Percentiles rank a stretch among this genome's conserved stretches.
Evolutionary conservation across 1,284 basidiomycete species (phyloP).

Genomic region (Sanghuangporus sanghuang): DNA sequence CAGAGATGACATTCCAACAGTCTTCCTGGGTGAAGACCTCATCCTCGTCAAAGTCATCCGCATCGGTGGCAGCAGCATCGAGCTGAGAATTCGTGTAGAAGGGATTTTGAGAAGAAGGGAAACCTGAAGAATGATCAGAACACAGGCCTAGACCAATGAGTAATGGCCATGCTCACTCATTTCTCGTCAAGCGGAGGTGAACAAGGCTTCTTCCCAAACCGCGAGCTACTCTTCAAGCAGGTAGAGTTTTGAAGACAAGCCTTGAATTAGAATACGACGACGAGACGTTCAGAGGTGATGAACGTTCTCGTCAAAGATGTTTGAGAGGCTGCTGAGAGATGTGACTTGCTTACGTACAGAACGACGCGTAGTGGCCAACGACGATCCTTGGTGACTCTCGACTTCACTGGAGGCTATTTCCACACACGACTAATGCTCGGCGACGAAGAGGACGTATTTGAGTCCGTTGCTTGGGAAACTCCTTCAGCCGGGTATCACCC

Average conservation of each 20-base stretch:
- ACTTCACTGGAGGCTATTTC: background rate
- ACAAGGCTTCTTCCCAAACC: background rate
- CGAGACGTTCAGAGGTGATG: background rate
- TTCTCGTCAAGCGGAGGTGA: background rate
- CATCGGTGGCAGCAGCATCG: slow-evolving; percentile 57
- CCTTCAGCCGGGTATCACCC: slow-evolving; percentile 48
- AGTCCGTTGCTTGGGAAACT: slow-evolving; percentile 82
- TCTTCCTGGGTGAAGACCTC: slow-evolving; percentile 90
- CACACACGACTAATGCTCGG: slow-evolving; percentile 49
- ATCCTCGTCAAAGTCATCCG: slow-evolving; percentile 48
- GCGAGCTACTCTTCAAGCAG: no score
- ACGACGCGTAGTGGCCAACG: background rate
- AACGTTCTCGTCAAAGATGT: slow-evolving; percentile 1
- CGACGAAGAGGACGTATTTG: slow-evolving; percentile 81
- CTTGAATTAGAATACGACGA: background rate
- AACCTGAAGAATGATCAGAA: slow-evolving; percentile 9
- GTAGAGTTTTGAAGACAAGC: background rate
- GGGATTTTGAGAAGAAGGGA: slow-evolving; percentile 6
- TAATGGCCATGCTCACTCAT: slow-evolving; percentile 4
- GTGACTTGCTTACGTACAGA: background rate
- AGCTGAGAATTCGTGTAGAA: slow-evolving; percentile 4
- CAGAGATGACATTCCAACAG: slow-evolving; percentile 93
- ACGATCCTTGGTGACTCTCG: background rate
- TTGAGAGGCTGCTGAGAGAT: background rate
- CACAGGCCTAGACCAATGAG: background rate